Conservation (phyloP, 257 asterid species). For the Solanum rostratum region DNA sequence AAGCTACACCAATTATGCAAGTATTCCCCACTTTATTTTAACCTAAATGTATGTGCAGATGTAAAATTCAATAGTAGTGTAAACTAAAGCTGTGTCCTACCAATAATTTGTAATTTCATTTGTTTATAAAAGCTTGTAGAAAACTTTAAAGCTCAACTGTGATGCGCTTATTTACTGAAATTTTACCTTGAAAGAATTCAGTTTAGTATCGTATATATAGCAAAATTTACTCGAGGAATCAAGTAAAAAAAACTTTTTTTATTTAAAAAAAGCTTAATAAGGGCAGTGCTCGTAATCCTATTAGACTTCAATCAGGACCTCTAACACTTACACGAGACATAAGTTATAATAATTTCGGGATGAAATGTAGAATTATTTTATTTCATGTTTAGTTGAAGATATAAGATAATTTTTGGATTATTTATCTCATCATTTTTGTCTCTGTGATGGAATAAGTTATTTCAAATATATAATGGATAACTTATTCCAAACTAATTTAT, state of each 20-base stretch:
- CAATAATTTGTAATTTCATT: not conserved
- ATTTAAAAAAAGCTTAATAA: not conserved
- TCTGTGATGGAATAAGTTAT: too few species aligned
- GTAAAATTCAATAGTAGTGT: not conserved
- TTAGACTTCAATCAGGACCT: not conserved
- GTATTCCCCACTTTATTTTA: not conserved
- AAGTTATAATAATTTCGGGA: too few species aligned
- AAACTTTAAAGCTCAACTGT: not conserved
- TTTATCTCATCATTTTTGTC: too few species aligned
- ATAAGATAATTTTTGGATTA: too few species aligned
- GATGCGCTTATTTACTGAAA: not conserved
- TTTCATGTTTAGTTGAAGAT: too few species aligned
- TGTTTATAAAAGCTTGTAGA: not conserved
- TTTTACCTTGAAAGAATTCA: not conserved
- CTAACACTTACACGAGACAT: too few species aligned
- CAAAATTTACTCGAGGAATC: not conserved
- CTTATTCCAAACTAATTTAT: too few species aligned
- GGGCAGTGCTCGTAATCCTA: not conserved
- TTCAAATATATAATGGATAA: too few species aligned
- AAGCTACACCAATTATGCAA: not conserved
- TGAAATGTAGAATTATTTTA: too few species aligned
- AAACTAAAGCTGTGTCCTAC: not conserved
- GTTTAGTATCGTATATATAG: not conserved
- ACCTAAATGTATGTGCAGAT: not conserved
- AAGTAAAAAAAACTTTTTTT: not conserved